These are phyloP conservation scores for Coemansia sp. DNA, from an alignment of 371 early-diverging fungal species.

Conservation along the genomic window DNA sequence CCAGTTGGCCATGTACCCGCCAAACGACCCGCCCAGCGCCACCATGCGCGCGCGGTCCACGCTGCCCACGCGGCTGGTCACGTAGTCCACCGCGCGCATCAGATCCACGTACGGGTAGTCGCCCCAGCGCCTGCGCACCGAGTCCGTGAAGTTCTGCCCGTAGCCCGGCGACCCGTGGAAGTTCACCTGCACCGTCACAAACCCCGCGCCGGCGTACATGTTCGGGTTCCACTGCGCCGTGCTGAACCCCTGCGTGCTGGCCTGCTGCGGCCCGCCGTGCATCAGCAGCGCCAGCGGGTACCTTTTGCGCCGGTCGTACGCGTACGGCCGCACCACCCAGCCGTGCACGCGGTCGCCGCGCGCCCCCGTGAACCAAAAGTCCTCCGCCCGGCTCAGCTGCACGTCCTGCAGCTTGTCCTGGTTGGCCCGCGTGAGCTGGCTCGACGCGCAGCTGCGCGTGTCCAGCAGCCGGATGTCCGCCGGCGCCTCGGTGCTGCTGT, in stretches of 20 bases:
- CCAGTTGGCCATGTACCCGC: slow-evolving; percentile 84
- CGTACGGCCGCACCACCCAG: slow-evolving; percentile 67
- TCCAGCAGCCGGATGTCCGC: slow-evolving; percentile 14
- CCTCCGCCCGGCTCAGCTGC: slow-evolving; percentile 59
- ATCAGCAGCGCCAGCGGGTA: slow-evolving; percentile 80
- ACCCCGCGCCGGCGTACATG: slow-evolving; percentile 72
- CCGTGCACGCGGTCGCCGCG: slow-evolving; percentile 67
- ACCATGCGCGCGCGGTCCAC: slow-evolving; percentile 62
- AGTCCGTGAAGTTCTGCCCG: slow-evolving; percentile 72
- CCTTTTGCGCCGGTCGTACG: slow-evolving; percentile 56
- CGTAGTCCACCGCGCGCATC: slow-evolving; percentile 67
- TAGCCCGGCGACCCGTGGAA: slow-evolving; percentile 81
- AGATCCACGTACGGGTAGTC: slow-evolving; percentile 71
- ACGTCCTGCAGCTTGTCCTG: slow-evolving; percentile 44
- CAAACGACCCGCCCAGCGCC: slow-evolving; percentile 80
- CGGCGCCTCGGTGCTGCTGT: slow-evolving; percentile 13
- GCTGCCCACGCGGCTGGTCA: slow-evolving; percentile 56
- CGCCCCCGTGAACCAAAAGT: slow-evolving; percentile 67
- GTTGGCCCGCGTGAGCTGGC: slow-evolving; percentile 62
- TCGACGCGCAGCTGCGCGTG: slow-evolving; percentile 57
- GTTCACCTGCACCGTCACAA: slow-evolving; percentile 70
- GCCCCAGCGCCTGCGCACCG: slow-evolving; percentile 71
- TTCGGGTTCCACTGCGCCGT: slow-evolving; percentile 72
- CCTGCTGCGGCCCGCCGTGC: slow-evolving; percentile 83
- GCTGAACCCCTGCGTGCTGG: slow-evolving; percentile 66